Percentiles rank a stretch among this genome's conserved stretches.
Conservation (phyloP, 371 early-diverging fungal genomes). For the Mortierella sp. region DNA sequence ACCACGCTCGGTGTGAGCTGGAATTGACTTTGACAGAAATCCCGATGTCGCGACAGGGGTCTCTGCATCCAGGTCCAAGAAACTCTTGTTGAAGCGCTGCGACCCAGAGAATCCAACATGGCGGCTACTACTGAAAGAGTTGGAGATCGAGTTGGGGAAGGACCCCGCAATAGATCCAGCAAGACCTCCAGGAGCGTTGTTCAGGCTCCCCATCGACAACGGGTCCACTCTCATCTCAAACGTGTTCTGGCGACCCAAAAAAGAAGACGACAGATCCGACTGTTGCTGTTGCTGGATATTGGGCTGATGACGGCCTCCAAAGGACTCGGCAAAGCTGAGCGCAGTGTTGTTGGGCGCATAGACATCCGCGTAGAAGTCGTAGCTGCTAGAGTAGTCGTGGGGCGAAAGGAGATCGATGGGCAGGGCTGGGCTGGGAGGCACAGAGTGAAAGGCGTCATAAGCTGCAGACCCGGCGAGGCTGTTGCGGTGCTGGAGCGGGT, state of each 20-base stretch:
- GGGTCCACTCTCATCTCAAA: constrained; percentile 54
- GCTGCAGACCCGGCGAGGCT: constrained; percentile 58
- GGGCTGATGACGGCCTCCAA: constrained; percentile 44
- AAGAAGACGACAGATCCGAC: constrained; percentile 50
- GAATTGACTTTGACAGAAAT: constrained; percentile 58
- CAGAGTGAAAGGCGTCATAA: constrained; percentile 70
- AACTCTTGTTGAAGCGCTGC: constrained; percentile 49
- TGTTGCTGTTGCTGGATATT: constrained; percentile 29
- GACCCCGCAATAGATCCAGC: constrained; percentile 46
- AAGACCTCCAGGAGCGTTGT: constrained; percentile 39
- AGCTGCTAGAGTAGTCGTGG: constrained; percentile 64
- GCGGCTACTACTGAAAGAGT: constrained; percentile 39
- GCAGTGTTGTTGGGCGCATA: constrained; percentile 58
- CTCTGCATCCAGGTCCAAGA: constrained; percentile 40
- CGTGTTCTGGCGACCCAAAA: constrained; percentile 45
- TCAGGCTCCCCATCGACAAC: constrained; percentile 46
- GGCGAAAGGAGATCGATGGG: constrained; percentile 70
- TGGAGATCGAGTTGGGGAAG: constrained; percentile 49
- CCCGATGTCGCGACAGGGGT: constrained; percentile 33
- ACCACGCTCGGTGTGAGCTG: constrained; percentile 62
- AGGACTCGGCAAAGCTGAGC: constrained; percentile 53
- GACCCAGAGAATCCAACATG: constrained; percentile 27
- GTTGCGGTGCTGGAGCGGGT: constrained; percentile 55
- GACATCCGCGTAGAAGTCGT: constrained; percentile 66
- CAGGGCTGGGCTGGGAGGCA: constrained; percentile 64